Base-by-base conservation (phyloP, 148 eudicot species). In the Cornus suecica region DNA sequence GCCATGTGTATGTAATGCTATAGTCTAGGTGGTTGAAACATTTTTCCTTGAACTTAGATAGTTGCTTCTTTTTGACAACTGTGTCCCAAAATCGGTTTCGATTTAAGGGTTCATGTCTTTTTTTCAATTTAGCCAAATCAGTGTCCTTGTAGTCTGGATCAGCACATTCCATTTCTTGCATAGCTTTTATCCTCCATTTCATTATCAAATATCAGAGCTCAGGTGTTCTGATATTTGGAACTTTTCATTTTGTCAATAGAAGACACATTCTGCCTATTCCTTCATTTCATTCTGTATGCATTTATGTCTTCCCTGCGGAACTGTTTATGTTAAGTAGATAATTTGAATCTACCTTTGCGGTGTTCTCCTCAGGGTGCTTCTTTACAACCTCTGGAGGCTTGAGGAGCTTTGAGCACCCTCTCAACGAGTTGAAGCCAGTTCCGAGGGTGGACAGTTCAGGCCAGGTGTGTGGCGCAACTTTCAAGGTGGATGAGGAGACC, bases 381-480 rank as follows among this genome's bases (percentile, higher is more conserved):
- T 93, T 81, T 75, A 93, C 97, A 20, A 85, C 87, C 75, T 86
- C 97, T 6, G 92, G 94, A 22, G 97, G 98, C 26, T 71, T 93
- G 81, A 87, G 97, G 86, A 93, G 97, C 75, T 93, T 81, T 11
- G 92, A 89, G 80, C 98, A 89, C 70, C 98, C 97, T 2, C 78
- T 76, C 5, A 91, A 90, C 23, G 91, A 84, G 84, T 41, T 93
- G 66, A 93, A 90, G 87, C 78, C 98, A 27, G 92, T 90, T 78
- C 97, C 98, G 14, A 83, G 98, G 80, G 88, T 88, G 66, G 98
- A 90, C 80, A 87, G 97, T 74, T 88, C 92, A 9, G 98, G 98
- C n/a, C 84, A 91, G 71, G 90, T 90, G 48, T 93, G 91, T 34
- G 94, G 94, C 69, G 86, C 94, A 37, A 86, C 81, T 66, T 93